Percentiles rank a stretch among this genome's conserved stretches.
These are phyloP conservation scores for Aegilops sharonensis DNA, from an alignment of 176 grass and related monocot species.

Conservation along the genomic window DNA sequence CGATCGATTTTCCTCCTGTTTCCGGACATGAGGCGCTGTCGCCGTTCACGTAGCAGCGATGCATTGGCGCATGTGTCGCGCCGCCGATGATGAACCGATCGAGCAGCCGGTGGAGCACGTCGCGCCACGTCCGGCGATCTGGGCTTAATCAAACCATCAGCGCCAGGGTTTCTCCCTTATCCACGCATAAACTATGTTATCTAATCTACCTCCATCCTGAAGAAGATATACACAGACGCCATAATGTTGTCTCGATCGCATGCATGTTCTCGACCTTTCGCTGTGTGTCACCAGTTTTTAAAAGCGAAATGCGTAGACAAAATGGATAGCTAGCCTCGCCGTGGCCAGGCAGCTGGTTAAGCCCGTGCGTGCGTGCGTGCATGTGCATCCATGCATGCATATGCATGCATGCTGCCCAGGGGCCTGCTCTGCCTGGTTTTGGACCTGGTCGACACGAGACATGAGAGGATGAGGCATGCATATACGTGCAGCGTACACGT, in stretches of 20 bases:
- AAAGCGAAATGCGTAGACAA: not conserved
- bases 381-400: not conserved
- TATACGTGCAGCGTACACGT: not conserved
- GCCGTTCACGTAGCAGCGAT: constrained; percentile 7
- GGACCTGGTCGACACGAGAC: not conserved
- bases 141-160: not conserved
- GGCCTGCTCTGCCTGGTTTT: not conserved
- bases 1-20: not conserved
- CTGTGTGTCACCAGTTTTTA: not conserved
- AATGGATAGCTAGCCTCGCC: not conserved
- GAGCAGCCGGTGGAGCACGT: not conserved
- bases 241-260: constrained; percentile 15
- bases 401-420: not conserved
- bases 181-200: constrained; percentile 39
- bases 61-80: not conserved
- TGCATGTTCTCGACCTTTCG: not conserved
- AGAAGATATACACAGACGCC: not conserved
- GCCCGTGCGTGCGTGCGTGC: constrained; percentile 7
- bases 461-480: not conserved
- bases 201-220: not conserved
- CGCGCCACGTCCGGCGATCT: constrained; percentile 29
- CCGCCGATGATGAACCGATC: not conserved
- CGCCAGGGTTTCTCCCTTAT: not conserved
- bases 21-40: constrained; percentile 21
- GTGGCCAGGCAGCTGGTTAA: not conserved